A percentile compares a stretch with the other conserved stretches of the same genome.
Evolutionary conservation across 306 rosid species (phyloP).

Genomic region (Prunus mume): DNA sequence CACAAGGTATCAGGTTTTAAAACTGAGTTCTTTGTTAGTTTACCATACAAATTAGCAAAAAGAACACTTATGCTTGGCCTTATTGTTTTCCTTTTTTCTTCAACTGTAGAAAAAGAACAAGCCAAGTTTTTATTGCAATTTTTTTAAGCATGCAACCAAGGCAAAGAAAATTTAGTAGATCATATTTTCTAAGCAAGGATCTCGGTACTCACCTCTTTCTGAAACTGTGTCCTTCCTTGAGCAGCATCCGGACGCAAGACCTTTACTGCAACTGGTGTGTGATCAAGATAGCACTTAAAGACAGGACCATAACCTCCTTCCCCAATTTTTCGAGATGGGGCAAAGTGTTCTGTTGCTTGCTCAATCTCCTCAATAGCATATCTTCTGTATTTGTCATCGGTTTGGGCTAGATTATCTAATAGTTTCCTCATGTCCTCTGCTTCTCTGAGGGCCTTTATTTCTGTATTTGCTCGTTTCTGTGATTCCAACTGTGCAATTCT

Average conservation of each 20-base stretch:
- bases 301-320: slow-evolving; percentile 98
- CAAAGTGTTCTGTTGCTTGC: slow-evolving; percentile 59
- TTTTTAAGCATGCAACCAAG: background rate
- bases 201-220: slow-evolving; percentile 74
- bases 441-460: slow-evolving; percentile 57
- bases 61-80: no score
- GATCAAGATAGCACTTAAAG: slow-evolving; percentile 64
- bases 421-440: slow-evolving; percentile 60
- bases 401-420: slow-evolving; percentile 52
- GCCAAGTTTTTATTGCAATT: background rate
- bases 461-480: slow-evolving; percentile 49
- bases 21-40: no score
- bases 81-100: no score
- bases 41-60: no score
- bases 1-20: no score
- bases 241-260: slow-evolving; percentile 77
- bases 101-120: no score
- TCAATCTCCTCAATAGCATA: slow-evolving; percentile 80
- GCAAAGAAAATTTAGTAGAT: background rate
- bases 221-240: slow-evolving; percentile 79
- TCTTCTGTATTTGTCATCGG: slow-evolving; percentile 60
- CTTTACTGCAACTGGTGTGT: slow-evolving; percentile 84
- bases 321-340: slow-evolving; percentile 67
- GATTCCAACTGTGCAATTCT: slow-evolving; percentile 68
- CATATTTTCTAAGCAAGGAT: background rate